Conservation (phyloP, 2,329 filamentous ascomycete species). For the Cladosporium sp. region DNA sequence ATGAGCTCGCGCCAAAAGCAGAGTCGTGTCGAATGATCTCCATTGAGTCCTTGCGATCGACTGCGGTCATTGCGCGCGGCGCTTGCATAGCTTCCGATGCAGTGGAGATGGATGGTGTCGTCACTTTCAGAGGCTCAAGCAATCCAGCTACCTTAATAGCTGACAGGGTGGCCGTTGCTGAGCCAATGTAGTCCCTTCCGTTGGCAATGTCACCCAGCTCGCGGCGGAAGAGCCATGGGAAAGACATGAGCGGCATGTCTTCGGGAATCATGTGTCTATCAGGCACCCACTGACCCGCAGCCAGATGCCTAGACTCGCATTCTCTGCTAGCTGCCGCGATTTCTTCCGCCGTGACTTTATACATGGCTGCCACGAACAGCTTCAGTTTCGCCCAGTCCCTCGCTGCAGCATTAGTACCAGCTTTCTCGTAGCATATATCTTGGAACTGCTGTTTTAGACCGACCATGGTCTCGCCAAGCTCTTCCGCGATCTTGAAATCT, state of each 20-base stretch:
- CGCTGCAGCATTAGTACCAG: conserved; percentile 41
- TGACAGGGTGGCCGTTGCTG: background rate
- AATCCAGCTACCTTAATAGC: background rate
- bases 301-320: conserved; percentile 37
- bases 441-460: conserved; percentile 67
- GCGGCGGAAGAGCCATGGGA: conserved; percentile 83
- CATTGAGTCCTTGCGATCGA: background rate
- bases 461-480: conserved; percentile 65
- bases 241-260: conserved; percentile 78
- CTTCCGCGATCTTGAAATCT: conserved; percentile 85
- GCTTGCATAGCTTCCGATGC: background rate
- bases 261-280: conserved; percentile 39
- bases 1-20: background rate
- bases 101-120: background rate
- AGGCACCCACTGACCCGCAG: conserved; percentile 37
- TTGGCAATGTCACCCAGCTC: conserved; percentile 68
- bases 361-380: conserved; percentile 81
- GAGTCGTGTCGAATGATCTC: background rate
- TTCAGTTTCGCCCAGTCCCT: conserved; percentile 55
- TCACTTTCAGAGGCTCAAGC: background rate
- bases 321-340: conserved; percentile 57
- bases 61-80: background rate
- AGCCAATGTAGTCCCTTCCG: conserved; percentile 15
- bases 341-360: conserved; percentile 72
- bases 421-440: conserved; percentile 60